Percentiles rank a stretch among this genome's conserved stretches.
Evolutionary conservation across 2,329 filamentous ascomycete species (phyloP).

Genomic region (Trichophyton mentagrophytes): DNA sequence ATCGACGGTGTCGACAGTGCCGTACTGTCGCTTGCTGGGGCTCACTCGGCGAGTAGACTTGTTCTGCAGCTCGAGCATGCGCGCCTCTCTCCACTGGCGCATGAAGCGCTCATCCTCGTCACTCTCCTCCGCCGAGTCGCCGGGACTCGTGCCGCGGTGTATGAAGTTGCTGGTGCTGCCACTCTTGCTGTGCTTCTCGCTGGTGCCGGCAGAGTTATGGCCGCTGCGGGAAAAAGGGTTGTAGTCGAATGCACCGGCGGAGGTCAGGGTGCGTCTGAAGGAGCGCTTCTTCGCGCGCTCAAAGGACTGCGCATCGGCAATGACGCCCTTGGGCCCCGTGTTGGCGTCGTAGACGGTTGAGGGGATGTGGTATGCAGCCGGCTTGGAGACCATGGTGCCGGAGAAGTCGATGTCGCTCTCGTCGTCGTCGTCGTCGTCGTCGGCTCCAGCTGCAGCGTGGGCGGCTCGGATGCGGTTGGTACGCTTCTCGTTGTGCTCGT

Average conservation of each 20-base stretch:
- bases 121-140: conserved; percentile 16
- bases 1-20: conserved; percentile 70
- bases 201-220: conserved; percentile 1
- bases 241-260: conserved; percentile 24
- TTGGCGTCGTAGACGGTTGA: conserved; percentile 37
- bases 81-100: conserved; percentile 67
- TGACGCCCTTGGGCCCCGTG: conserved; percentile 40
- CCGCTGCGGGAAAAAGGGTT: conserved; percentile 14
- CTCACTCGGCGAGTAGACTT: conserved; percentile 56
- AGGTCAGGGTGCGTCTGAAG: conserved; percentile 33
- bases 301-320: conserved; percentile 39
- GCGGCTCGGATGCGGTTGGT: background rate
- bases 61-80: conserved; percentile 62
- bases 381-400: conserved; percentile 28
- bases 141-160: background rate
- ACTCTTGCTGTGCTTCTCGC: background rate
- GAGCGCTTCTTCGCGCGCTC: conserved; percentile 37
- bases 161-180: background rate
- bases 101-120: conserved; percentile 66
- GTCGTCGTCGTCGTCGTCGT: conserved; percentile 23
- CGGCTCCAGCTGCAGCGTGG: conserved; percentile 5
- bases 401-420: conserved; percentile 11
- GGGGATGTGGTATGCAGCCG: conserved; percentile 31
- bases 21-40: conserved; percentile 66
- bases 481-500: conserved; percentile 3